Evolutionary conservation across 2,329 filamentous ascomycete species (phyloP).

Genomic region (Juglanconis juglandina): DNA sequence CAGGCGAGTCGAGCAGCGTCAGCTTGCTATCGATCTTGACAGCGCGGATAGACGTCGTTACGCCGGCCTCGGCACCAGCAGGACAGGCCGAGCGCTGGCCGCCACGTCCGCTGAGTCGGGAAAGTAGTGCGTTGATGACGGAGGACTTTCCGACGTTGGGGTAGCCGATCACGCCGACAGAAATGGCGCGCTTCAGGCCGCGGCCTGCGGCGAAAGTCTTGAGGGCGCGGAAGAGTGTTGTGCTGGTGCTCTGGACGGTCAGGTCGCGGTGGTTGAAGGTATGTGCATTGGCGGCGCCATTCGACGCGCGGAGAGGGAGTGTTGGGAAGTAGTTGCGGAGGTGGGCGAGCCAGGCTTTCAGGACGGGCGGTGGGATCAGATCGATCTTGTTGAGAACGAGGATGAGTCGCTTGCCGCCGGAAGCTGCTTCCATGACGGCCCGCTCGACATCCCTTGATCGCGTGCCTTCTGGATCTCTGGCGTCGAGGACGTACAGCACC

Average conservation of each 20-base stretch:
- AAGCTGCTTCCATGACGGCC: conserved; percentile 82
- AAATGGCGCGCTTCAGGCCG: conserved; percentile 83
- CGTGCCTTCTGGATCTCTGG: conserved; percentile 85
- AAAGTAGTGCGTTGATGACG: conserved; percentile 88
- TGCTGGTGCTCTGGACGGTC: conserved; percentile 80
- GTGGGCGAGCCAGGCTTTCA: conserved; percentile 81
- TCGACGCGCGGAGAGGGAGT: conserved; percentile 80
- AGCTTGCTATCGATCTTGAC: conserved; percentile 95
- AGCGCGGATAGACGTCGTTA: conserved; percentile 81
- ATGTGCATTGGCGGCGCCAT: conserved; percentile 77
- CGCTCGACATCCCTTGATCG: conserved; percentile 88
- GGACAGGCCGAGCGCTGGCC: conserved; percentile 68
- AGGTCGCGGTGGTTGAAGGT: conserved; percentile 90
- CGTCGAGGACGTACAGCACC: conserved; percentile 88
- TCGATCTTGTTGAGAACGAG: conserved; percentile 96
- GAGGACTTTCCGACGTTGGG: conserved; percentile 96
- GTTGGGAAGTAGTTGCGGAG: conserved; percentile 89
- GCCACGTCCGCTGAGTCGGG: conserved; percentile 66
- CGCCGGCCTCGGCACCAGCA: conserved; percentile 84
- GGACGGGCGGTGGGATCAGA: conserved; percentile 74
- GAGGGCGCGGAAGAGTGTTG: conserved; percentile 80
- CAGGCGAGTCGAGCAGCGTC: conserved; percentile 88
- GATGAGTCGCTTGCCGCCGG: conserved; percentile 81
- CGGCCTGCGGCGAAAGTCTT: conserved; percentile 83
- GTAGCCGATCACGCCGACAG: conserved; percentile 91